These are phyloP conservation scores for Atkinsonella hypoxylon DNA, from an alignment of 2,329 filamentous ascomycete genomes.

Conservation along the genomic window DNA sequence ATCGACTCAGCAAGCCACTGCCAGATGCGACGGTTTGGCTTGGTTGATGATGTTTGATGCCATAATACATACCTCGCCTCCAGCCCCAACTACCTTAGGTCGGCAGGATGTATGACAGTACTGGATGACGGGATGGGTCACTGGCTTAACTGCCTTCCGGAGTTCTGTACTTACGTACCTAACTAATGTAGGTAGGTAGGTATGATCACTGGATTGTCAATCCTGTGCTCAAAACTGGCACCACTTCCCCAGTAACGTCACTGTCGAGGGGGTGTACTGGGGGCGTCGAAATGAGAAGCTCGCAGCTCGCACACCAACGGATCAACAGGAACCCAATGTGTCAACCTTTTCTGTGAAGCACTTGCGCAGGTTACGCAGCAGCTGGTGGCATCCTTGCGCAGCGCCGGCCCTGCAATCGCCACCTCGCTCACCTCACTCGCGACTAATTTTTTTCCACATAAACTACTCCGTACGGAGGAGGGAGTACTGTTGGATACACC, in stretches of 20 bases:
- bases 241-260: constrained; percentile 3
- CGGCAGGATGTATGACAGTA: neutral
- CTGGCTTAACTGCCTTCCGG: too few species aligned
- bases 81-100: constrained; percentile 1
- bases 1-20: neutral
- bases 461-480: constrained; percentile 5
- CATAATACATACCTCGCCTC: neutral
- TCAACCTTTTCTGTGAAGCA: constrained; percentile 7
- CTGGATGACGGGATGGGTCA: neutral
- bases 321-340: constrained; percentile 4
- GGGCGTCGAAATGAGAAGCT: constrained; percentile 4
- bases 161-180: too few species aligned
- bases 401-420: constrained; percentile 9
- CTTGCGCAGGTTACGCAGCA: constrained; percentile 9
- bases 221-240: constrained; percentile 3
- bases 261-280: constrained; percentile 2
- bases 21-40: constrained; percentile 6
- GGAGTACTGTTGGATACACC: constrained; percentile 4
- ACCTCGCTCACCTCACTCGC: constrained; percentile 3
- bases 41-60: constrained; percentile 2
- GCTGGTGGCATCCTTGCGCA: constrained; percentile 9
- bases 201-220: neutral
- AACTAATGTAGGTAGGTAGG: too few species aligned
- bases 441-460: constrained; percentile 3
- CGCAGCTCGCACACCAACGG: constrained; percentile 2